Evolutionary conservation across 495 filamentous ascomycete genomes (phyloP).

Genomic region (Aspergillus kassunensis): DNA sequence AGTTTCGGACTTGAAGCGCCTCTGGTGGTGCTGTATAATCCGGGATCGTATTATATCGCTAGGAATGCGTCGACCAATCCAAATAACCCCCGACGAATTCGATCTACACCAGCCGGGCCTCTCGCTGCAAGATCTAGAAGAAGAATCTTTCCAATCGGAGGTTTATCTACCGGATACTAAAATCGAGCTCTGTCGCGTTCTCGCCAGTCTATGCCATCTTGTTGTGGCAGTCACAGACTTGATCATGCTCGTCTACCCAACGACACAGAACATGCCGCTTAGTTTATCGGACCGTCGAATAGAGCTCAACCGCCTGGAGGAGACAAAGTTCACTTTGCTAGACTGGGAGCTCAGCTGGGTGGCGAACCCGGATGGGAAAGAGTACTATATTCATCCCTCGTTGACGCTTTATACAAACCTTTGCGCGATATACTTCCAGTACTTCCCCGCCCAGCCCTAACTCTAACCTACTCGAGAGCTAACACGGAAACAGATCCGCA

Average conservation of each 20-base stretch:
- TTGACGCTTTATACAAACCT: conserved; percentile 14
- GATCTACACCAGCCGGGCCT: conserved; percentile 12
- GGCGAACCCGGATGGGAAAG: conserved; percentile 11
- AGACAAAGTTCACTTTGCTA: conserved; percentile 10
- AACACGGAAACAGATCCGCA: conserved; percentile 2
- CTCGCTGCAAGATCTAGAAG: conserved; percentile 10
- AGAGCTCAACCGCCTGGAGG: conserved; percentile 7
- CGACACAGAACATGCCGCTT: background rate
- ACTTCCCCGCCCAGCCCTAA: background rate
- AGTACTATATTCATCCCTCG: conserved; percentile 16
- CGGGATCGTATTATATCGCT: conserved; percentile 16
- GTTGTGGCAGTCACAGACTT: conserved; percentile 9
- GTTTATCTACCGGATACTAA: conserved; percentile 13
- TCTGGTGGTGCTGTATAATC: conserved; percentile 19
- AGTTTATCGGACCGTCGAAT: background rate
- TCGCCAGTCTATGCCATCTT: conserved; percentile 16
- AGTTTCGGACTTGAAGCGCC: conserved; percentile 10
- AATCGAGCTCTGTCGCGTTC: conserved; percentile 6
- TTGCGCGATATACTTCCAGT: conserved; percentile 17
- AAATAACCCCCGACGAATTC: conserved; percentile 15
- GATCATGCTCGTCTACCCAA: conserved; percentile 13
- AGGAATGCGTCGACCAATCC: conserved; percentile 16
- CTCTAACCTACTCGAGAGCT: background rate
- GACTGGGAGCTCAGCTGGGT: conserved; percentile 17
- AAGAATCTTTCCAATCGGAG: conserved; percentile 11